Base-by-base conservation (phyloP, 495 filamentous ascomycete genomes). In the Ramalina peruviana region DNA sequence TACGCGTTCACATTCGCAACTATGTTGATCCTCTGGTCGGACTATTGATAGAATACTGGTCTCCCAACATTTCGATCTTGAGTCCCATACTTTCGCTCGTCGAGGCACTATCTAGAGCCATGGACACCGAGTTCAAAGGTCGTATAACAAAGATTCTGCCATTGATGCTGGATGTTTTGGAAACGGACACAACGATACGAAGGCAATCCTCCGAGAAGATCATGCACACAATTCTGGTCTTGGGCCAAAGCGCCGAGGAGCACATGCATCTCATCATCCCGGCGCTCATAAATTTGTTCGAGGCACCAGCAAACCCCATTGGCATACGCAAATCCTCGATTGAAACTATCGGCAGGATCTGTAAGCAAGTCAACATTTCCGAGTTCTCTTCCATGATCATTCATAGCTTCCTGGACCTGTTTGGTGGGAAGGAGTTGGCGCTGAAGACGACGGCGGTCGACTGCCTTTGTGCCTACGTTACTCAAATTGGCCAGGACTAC, bases 181-280 rank as follows among this genome's bases (percentile, higher is more conserved):
- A 97, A 52, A 78, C 84, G 52, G 88, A 96, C 57, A 65, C 64
- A n/a, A 79, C 80, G 6, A 72, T 73, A 2, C 83, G 82, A 56
- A 71, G 85, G 17, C 75, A 78, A 43, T 82, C 90, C 12, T 89
- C 85, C 0, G 87, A 94, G 63, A 88, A 82, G 56, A 86, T 97
- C 16, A 73, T 99, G 12, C 93, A 97, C 64, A 86, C 89, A 2
- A 92, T 99, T 59, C 70, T 97, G 37, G 82, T 99, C 0, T 96
- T 99, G 62, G 92, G 93, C n/a, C 81, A 88, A 13, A 95, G 88
- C 59, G 84, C 82, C 15, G 92, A 97, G 62, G 90, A 96, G 62
- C 96, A 97, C 65, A 97, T 99, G 92, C 92, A 97, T 64, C 73
- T 99, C 26, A 97, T 99, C 55, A 88, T 99, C 36, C 92, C 92